These are phyloP conservation scores for Tolypocladium endophyticum DNA, from an alignment of 2,329 filamentous ascomycete species.

Conservation along the genomic window DNA sequence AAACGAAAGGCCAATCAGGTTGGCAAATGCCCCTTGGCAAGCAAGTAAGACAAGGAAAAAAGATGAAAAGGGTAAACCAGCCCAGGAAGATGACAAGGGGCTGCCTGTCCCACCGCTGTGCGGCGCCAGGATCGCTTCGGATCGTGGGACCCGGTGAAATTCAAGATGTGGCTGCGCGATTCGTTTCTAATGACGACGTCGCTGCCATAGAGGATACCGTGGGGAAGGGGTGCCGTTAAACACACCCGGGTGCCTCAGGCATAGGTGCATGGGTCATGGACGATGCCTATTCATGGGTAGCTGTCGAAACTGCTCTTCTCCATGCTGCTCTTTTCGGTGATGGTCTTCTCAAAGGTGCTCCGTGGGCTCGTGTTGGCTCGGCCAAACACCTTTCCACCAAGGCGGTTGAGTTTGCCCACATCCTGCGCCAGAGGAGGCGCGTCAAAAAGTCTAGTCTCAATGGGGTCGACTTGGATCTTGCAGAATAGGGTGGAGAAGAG, in stretches of 20 bases:
- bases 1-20: neutral
- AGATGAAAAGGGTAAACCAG: neutral
- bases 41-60: slow-evolving; percentile 3
- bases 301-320: slow-evolving; percentile 37
- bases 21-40: neutral
- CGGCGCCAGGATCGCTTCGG: neutral
- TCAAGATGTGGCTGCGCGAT: neutral
- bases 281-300: slow-evolving; percentile 12
- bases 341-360: slow-evolving; percentile 41
- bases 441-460: slow-evolving; percentile 47
- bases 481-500: slow-evolving; percentile 93
- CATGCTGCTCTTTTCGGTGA: slow-evolving; percentile 34
- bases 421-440: slow-evolving; percentile 27
- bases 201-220: neutral
- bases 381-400: slow-evolving; percentile 48
- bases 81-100: neutral
- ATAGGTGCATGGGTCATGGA: neutral
- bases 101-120: neutral
- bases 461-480: slow-evolving; percentile 59
- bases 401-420: slow-evolving; percentile 43
- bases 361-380: slow-evolving; percentile 41
- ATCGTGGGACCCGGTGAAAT: neutral
- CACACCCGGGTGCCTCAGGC: neutral
- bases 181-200: neutral
- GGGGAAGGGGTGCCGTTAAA: neutral